These are phyloP conservation scores for Chaetomium sp. DNA, from an alignment of 2,329 filamentous ascomycete species.

Conservation along the genomic window DNA sequence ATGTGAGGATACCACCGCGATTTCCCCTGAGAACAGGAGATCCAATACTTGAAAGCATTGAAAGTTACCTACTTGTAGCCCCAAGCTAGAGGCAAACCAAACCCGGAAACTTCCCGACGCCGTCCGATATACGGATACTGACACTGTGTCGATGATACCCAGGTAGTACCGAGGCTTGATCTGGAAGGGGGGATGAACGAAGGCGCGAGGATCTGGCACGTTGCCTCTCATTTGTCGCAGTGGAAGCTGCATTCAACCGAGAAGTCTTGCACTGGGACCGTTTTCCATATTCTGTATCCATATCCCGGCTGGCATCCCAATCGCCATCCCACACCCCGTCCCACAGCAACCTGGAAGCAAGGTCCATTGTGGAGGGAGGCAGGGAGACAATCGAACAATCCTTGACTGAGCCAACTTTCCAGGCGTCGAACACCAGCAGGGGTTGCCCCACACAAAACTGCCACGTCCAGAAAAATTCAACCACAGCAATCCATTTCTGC, in stretches of 20 bases:
- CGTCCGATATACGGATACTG: not conserved
- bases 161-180: constrained; percentile 3
- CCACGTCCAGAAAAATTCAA: constrained; percentile 36
- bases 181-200: not conserved
- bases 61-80: not conserved
- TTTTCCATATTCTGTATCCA: constrained; percentile 16
- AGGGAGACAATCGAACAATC: constrained; percentile 22
- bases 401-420: not conserved
- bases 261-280: constrained; percentile 25
- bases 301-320: constrained; percentile 18
- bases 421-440: constrained; percentile 10
- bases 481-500: constrained; percentile 30
- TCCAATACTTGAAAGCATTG: not conserved
- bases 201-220: constrained; percentile 6
- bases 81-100: not conserved
- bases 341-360: constrained; percentile 7
- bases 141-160: not conserved
- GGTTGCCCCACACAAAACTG: constrained; percentile 32
- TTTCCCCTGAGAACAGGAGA: not conserved
- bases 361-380: not conserved
- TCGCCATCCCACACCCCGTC: constrained; percentile 20
- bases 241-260: constrained; percentile 35
- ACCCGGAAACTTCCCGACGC: not conserved
- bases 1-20: not conserved
- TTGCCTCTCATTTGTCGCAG: constrained; percentile 14